These are phyloP conservation scores for Pseudozyma flocculosa DNA, from an alignment of 1,284 basidiomycete genomes.

Conservation along the genomic window DNA sequence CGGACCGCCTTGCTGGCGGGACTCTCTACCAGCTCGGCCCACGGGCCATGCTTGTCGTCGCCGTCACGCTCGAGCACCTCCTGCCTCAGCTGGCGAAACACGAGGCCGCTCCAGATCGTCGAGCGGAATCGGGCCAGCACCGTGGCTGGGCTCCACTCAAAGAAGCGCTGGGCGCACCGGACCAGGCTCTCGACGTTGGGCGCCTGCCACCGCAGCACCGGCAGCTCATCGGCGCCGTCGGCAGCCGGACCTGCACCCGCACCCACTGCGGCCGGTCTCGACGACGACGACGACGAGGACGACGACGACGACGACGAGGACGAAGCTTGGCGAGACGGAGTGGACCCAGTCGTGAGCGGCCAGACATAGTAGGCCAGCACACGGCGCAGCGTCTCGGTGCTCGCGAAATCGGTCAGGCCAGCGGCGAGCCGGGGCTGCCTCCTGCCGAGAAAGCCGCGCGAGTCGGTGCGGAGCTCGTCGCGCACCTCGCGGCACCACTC, in stretches of 20 bases:
- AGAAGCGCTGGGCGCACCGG: constrained; percentile 10
- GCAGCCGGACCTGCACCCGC: no score
- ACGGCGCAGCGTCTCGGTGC: constrained; percentile 13
- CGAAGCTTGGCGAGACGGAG: no score
- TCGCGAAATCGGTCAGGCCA: constrained; percentile 10
- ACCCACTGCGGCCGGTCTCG: no score
- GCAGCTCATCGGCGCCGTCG: no score
- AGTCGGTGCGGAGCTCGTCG: constrained; percentile 39
- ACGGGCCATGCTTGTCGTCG: constrained; percentile 10
- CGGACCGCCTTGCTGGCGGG: constrained; percentile 18
- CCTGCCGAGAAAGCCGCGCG: constrained; percentile 12
- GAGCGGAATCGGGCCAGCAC: constrained; percentile 20
- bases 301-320: no score
- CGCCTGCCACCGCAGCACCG: no score
- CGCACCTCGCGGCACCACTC: constrained; percentile 30
- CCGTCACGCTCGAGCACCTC: constrained; percentile 13
- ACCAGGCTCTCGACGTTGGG: constrained; percentile 14
- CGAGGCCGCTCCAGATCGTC: constrained; percentile 13
- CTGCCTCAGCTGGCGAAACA: constrained; percentile 14
- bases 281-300: no score
- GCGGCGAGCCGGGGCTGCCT: constrained; percentile 30
- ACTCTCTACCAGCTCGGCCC: constrained; percentile 25
- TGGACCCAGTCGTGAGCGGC: constrained; percentile 18
- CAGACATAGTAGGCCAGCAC: constrained; percentile 32
- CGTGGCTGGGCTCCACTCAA: constrained; percentile 15